These are phyloP conservation scores for Monosporascus sp. DNA, from an alignment of 2,329 filamentous ascomycete species.

Conservation along the genomic window DNA sequence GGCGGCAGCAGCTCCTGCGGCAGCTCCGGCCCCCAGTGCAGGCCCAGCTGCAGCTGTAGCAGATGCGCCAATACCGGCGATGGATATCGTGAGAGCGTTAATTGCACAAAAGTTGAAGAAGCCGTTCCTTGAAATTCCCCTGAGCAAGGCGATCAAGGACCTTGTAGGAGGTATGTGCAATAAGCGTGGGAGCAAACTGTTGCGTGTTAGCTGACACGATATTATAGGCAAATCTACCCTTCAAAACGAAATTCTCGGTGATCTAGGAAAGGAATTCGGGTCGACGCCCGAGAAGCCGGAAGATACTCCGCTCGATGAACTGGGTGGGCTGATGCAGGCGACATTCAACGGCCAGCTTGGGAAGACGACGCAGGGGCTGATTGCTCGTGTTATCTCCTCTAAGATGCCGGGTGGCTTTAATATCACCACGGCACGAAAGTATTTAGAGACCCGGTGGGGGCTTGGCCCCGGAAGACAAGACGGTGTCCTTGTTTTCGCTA, in stretches of 20 bases:
- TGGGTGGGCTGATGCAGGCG: slow-evolving; percentile 90
- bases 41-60: slow-evolving; percentile 83
- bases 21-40: slow-evolving; percentile 61
- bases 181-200: neutral
- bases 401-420: slow-evolving; percentile 99
- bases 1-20: slow-evolving; percentile 47
- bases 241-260: slow-evolving; percentile 97
- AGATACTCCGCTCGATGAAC: slow-evolving; percentile 92
- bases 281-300: slow-evolving; percentile 98
- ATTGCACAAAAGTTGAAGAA: slow-evolving; percentile 99
- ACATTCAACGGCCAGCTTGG: slow-evolving; percentile 99
- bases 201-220: slow-evolving; percentile 8
- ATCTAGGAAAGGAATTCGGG: slow-evolving; percentile 96
- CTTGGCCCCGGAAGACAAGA: slow-evolving; percentile 83
- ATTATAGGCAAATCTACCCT: slow-evolving; percentile 86
- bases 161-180: slow-evolving; percentile 78
- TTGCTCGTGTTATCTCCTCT: slow-evolving; percentile 91
- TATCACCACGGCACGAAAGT: slow-evolving; percentile 91
- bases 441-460: slow-evolving; percentile 91
- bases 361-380: slow-evolving; percentile 89
- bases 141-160: slow-evolving; percentile 97
- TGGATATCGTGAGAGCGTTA: slow-evolving; percentile 83
- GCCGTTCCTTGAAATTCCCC: slow-evolving; percentile 75
- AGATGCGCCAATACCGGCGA: slow-evolving; percentile 80
- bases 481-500: slow-evolving; percentile 77